Conservation (phyloP, 176 grass and related monocot genomes). For the Musa troglodytarum region DNA sequence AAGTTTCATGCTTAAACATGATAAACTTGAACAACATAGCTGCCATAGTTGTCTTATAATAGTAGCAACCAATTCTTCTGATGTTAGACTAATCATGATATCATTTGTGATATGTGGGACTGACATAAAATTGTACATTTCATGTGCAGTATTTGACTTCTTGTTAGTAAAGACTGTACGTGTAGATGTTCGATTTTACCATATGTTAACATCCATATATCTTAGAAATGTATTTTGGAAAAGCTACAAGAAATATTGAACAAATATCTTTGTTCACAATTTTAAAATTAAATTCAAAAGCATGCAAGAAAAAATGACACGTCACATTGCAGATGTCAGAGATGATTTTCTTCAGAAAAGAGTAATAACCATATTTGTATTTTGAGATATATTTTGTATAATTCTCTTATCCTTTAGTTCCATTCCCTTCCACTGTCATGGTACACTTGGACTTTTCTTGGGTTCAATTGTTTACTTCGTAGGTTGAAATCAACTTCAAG, state of each 20-base stretch:
- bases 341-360: neutral
- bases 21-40: neutral
- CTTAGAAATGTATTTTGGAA: neutral
- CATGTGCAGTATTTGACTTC: too few species aligned
- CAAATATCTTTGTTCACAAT: neutral
- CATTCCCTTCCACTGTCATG: neutral
- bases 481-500: too few species aligned
- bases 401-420: neutral
- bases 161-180: too few species aligned
- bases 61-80: neutral
- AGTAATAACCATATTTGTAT: neutral
- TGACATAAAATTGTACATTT: too few species aligned
- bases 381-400: neutral
- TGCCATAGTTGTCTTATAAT: neutral
- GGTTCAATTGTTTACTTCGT: too few species aligned
- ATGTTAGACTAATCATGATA: neutral
- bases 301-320: neutral
- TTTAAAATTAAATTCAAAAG: neutral
- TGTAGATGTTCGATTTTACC: too few species aligned
- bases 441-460: neutral
- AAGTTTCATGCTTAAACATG: neutral
- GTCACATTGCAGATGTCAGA: neutral
- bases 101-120: too few species aligned
- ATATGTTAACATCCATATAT: neutral
- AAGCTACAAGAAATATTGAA: neutral